Evolutionary conservation across 2,329 filamentous ascomycete genomes (phyloP).

Genomic region (Phaeosphaeria sp.): DNA sequence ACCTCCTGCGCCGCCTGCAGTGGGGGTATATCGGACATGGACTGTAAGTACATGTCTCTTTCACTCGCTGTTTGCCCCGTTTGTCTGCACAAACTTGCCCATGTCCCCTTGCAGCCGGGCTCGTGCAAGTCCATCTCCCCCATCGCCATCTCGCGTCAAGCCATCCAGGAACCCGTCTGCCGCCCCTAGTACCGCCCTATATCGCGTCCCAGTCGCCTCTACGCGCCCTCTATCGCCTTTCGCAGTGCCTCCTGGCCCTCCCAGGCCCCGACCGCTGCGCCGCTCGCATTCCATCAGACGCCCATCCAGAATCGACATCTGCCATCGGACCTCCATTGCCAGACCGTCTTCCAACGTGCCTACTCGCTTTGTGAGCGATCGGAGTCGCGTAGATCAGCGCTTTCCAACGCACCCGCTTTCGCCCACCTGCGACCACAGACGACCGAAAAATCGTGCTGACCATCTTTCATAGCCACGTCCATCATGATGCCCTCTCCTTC

Average conservation of each 20-base stretch:
- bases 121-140: slow-evolving; percentile 42
- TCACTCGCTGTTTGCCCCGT: slow-evolving; percentile 34
- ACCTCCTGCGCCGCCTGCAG: slow-evolving; percentile 29
- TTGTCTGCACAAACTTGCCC: slow-evolving; percentile 20
- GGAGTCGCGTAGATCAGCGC: slow-evolving; percentile 53
- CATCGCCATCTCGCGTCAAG: slow-evolving; percentile 42
- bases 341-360: slow-evolving; percentile 28
- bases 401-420: slow-evolving; percentile 46
- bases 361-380: slow-evolving; percentile 44
- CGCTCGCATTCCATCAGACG: slow-evolving; percentile 36
- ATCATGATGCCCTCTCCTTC: slow-evolving; percentile 69
- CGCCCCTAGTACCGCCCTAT: slow-evolving; percentile 16
- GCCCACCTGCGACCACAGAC: slow-evolving; percentile 37
- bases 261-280: slow-evolving; percentile 29
- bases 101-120: slow-evolving; percentile 25
- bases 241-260: slow-evolving; percentile 19
- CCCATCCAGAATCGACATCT: slow-evolving; percentile 43
- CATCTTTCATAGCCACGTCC: slow-evolving; percentile 63
- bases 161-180: slow-evolving; percentile 35
- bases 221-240: slow-evolving; percentile 18
- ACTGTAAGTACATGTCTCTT: slow-evolving; percentile 61
- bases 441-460: slow-evolving; percentile 51
- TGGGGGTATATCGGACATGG: slow-evolving; percentile 63
- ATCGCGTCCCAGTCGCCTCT: slow-evolving; percentile 20
- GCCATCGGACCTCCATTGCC: slow-evolving; percentile 50